Percentiles rank a stretch among this genome's conserved stretches.
These are phyloP conservation scores for Juncus inflexus DNA, from an alignment of 176 grass and related monocot species.

Conservation along the genomic window DNA sequence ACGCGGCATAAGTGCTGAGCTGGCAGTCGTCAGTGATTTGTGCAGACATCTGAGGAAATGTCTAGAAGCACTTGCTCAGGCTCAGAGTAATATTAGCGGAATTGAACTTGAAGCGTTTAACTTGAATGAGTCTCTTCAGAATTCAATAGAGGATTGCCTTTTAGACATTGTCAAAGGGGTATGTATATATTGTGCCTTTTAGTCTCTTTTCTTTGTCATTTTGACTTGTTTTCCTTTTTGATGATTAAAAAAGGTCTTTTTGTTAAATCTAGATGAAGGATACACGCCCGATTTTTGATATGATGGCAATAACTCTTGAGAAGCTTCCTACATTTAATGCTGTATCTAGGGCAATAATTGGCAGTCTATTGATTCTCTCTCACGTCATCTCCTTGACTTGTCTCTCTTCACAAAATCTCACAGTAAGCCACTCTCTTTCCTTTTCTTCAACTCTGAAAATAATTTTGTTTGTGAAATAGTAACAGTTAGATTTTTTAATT, in stretches of 20 bases:
- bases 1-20: slow-evolving; percentile 52
- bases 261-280: slow-evolving; percentile 61
- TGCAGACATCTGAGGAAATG: slow-evolving; percentile 94
- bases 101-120: slow-evolving; percentile 55
- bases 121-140: slow-evolving; percentile 91
- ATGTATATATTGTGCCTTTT: slow-evolving; percentile 16
- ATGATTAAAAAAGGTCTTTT: slow-evolving; percentile 5
- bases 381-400: slow-evolving; percentile 87
- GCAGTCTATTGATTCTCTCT: slow-evolving; percentile 89
- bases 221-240: too few species aligned
- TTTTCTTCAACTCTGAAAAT: neutral
- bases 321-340: slow-evolving; percentile 54
- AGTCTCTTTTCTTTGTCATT: neutral
- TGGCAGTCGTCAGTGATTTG: slow-evolving; percentile 67
- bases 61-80: slow-evolving; percentile 67
- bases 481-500: neutral
- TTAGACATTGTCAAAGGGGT: slow-evolving; percentile 94
- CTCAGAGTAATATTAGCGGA: neutral
- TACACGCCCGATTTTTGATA: slow-evolving; percentile 63
- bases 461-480: neutral
- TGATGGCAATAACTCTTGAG: slow-evolving; percentile 83
- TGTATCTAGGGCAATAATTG: slow-evolving; percentile 73
- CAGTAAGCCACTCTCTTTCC: slow-evolving; percentile 31
- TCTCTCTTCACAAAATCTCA: slow-evolving; percentile 41
- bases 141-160: slow-evolving; percentile 80